phyloP scores from a whole-genome alignment of 2,329 filamentous ascomycete genomes.

The Beauveria australis region DNA sequence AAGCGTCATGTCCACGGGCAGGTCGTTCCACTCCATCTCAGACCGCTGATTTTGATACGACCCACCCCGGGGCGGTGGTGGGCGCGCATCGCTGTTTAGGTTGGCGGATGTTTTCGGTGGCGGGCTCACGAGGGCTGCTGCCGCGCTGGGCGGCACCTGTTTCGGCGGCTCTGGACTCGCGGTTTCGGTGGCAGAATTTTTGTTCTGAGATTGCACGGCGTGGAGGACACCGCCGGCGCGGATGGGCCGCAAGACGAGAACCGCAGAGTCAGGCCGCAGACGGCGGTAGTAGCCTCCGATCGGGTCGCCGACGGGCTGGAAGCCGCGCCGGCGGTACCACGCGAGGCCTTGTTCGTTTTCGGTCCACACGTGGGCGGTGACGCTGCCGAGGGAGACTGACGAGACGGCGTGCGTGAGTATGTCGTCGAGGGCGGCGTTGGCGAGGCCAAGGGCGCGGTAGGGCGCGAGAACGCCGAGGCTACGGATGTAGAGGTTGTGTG shows the following conservation, averaged over 20 bases:
- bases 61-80: conserved; percentile 21
- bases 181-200: neutral
- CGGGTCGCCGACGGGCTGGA: conserved; percentile 38
- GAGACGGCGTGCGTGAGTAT: conserved; percentile 27
- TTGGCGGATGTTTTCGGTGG: conserved; percentile 19
- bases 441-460: conserved; percentile 52
- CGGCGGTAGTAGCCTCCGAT: conserved; percentile 54
- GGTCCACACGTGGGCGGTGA: conserved; percentile 63
- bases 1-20: conserved; percentile 45
- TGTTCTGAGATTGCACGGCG: conserved; percentile 15
- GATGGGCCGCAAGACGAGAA: conserved; percentile 45
- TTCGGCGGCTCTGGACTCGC: neutral
- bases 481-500: conserved; percentile 54
- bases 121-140: conserved; percentile 25
- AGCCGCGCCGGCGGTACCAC: conserved; percentile 55
- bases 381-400: conserved; percentile 22
- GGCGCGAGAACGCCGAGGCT: conserved; percentile 55
- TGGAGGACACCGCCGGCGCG: conserved; percentile 19
- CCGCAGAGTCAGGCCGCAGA: conserved; percentile 53
- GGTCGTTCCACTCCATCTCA: conserved; percentile 57
- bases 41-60: conserved; percentile 54
- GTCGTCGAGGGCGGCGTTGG: conserved; percentile 47
- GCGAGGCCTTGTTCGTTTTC: conserved; percentile 53
- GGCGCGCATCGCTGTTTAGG: conserved; percentile 14
- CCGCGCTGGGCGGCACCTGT: conserved; percentile 16